These are phyloP conservation scores for Penicillium hordei DNA, from an alignment of 2,329 filamentous ascomycete genomes.

Conservation along the genomic window DNA sequence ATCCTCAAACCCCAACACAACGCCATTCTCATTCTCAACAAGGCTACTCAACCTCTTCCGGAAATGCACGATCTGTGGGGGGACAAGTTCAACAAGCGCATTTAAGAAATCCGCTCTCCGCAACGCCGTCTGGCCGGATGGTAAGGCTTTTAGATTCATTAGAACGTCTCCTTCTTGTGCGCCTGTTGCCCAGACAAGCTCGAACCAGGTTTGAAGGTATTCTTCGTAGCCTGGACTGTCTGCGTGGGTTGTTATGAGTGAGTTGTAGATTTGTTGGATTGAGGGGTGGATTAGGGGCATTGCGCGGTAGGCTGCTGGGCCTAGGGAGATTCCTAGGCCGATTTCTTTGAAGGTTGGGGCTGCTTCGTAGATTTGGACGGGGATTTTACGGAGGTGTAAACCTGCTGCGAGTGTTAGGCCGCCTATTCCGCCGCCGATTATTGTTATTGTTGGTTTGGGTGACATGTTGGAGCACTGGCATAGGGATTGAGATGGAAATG, in stretches of 20 bases:
- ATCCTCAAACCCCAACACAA: conserved; percentile 32
- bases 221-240: conserved; percentile 34
- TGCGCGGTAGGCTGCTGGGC: conserved; percentile 56
- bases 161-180: conserved; percentile 25
- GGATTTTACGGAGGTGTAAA: conserved; percentile 48
- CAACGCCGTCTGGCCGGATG: conserved; percentile 35
- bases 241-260: conserved; percentile 35
- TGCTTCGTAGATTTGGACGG: conserved; percentile 57
- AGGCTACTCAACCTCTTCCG: conserved; percentile 29
- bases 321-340: conserved; percentile 58
- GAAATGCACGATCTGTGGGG: conserved; percentile 32
- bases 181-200: conserved; percentile 31
- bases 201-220: conserved; percentile 36
- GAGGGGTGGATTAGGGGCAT: conserved; percentile 54
- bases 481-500: not conserved
- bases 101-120: conserved; percentile 37
- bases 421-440: conserved; percentile 61
- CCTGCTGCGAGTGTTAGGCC: conserved; percentile 57
- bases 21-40: not conserved
- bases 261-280: conserved; percentile 34
- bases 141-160: conserved; percentile 32
- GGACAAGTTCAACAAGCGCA: conserved; percentile 34
- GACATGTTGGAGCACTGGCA: conserved; percentile 15
- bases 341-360: conserved; percentile 57
- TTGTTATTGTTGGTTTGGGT: conserved; percentile 44